Evolutionary conservation across 139 green algal genomes (phyloP), one percentile per base, ranked within the genome.

Genomic region (Chlorella sp.): DNA sequence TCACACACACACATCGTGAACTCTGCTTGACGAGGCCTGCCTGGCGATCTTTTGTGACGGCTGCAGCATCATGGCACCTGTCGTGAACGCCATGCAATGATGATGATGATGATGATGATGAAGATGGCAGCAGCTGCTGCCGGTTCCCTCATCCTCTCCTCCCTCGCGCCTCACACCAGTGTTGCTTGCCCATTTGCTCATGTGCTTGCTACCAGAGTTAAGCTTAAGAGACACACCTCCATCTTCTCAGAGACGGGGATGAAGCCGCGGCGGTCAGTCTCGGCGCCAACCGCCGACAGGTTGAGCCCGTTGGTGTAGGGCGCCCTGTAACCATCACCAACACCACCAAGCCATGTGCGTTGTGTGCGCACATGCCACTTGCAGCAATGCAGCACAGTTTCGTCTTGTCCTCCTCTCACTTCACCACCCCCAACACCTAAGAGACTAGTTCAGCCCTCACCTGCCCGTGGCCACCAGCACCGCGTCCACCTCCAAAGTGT

Each of bases 211-310:
- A 17, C 42, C n/a, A n/a, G n/a, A n/a, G n/a, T n/a, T n/a, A n/a
- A n/a, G n/a, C n/a, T n/a, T n/a, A n/a, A n/a, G n/a, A n/a, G n/a
- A 55, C 70, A 0, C 60, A 90, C 88, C 78, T 93, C 80, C 94
- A 99, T 98, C 81, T 94, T 95, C 22, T 97, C 93, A 70, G 91
- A 90, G 73, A 98, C 94, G 2, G 94, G 93, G 2, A 99, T 77
- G 74, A 98, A 99, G 63, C 95, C 95, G 34, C 93, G 84, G 59
- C 94, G 82, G 84, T 98, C 91, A 2, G 87, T 92, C 70, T 92
- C 88, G 10, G 90, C 89, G 32, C 74, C 70, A 5, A 98, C 77
- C 5, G 87, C 79, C 1, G 49, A 72, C 63, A 99, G 82, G 79
- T 93, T 92, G 66, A 99, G 85, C 20, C 95, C 83, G 34, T 75